Evolutionary conservation across 2,329 filamentous ascomycete species (phyloP), one percentile per base, ranked within the genome.

Genomic region (Monosporascus sp.): DNA sequence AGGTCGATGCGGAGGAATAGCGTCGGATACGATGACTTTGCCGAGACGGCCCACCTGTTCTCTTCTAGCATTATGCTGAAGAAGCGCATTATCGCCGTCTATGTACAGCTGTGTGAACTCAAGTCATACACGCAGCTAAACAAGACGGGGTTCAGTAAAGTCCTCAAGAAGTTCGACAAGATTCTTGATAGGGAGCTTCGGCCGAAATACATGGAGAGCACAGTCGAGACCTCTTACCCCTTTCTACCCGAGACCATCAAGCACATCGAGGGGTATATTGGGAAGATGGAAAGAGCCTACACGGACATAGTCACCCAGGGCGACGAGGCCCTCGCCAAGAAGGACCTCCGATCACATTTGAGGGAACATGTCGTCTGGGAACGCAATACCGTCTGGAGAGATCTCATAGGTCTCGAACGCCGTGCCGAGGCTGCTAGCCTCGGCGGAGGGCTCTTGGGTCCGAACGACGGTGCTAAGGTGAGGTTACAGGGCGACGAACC

Each of bases 341-440:
- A 90, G 61, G 94, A 97, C 67, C 78, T 99, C 53, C 84, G 94
- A 51, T 83, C 96, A 31, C 92, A 99, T 66, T 80, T 99, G 26
- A 81, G 94, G 53, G 95, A 99, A 72, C 94, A 99, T 70, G 92
- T 99, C 20, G 93, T 97, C 0, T 99, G 94, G 95, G 95, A 99
- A 71, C 84, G 94, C 53, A 99, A 99, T 68, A 99, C 94, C 0
- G 94, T 99, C 19, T 99, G 94, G 94, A 81, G 95, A 73, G 94
- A 99, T 64, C 94, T 99, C 84, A 99, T 99, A 68, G 94, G 93
- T 51, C 93, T 99, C 62, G 95, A 99, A 75, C 83, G 94, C 22
- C 92, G 96, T 67, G 91, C 91, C 1, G 93, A 97, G 72, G 95
- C 94, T 8, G 93, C 93, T 8, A 94, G 93, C 62, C 81, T 99